Conservation (phyloP, 2,329 filamentous ascomycete species). For the Monascus ruber region DNA sequence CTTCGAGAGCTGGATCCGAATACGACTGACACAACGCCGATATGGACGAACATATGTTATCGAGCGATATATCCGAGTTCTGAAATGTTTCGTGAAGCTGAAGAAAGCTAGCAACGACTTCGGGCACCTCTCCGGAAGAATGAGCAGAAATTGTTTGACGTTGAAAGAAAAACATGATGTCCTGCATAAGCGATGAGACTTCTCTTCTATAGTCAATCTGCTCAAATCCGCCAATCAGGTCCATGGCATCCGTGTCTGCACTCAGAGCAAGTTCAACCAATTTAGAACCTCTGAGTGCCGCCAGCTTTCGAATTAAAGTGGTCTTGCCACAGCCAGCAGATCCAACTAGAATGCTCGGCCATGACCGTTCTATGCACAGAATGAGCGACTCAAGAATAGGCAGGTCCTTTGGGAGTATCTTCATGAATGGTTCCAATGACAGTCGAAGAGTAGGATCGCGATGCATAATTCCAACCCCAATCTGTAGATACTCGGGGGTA, state of each 20-base stretch:
- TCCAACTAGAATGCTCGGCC: slow-evolving; percentile 83
- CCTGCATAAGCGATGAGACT: slow-evolving; percentile 48
- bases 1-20: slow-evolving; percentile 36
- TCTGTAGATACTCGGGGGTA: slow-evolving; percentile 55
- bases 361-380: slow-evolving; percentile 72
- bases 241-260: slow-evolving; percentile 91
- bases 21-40: slow-evolving; percentile 30
- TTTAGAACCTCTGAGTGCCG: slow-evolving; percentile 63
- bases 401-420: slow-evolving; percentile 37
- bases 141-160: slow-evolving; percentile 21
- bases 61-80: slow-evolving; percentile 15
- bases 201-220: slow-evolving; percentile 75
- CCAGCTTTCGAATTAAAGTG: slow-evolving; percentile 64
- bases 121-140: slow-evolving; percentile 11
- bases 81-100: slow-evolving; percentile 23
- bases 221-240: slow-evolving; percentile 92
- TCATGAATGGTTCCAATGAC: slow-evolving; percentile 20
- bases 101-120: slow-evolving; percentile 15
- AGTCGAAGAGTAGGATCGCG: slow-evolving; percentile 41
- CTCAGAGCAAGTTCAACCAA: slow-evolving; percentile 82
- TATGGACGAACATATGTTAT: slow-evolving; percentile 20
- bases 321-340: slow-evolving; percentile 81
- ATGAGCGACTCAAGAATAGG: slow-evolving; percentile 74
- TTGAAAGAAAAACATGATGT: slow-evolving; percentile 44
- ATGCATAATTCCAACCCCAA: slow-evolving; percentile 62